phyloP scores from a whole-genome alignment of 2,329 filamentous ascomycete species.

The Fusarium nematophilum region DNA sequence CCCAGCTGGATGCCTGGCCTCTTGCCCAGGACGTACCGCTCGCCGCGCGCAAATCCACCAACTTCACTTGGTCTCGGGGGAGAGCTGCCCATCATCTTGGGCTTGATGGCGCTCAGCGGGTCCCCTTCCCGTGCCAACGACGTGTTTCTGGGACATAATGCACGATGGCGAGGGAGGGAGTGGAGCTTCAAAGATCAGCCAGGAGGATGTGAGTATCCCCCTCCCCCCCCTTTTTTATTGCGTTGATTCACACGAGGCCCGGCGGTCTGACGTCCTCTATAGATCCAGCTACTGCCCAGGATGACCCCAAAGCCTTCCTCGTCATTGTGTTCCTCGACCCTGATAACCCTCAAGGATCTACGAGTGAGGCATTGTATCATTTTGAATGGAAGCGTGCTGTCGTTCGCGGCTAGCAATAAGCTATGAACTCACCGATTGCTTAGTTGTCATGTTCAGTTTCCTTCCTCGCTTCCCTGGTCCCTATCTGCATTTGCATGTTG shows the following conservation, averaged over 20 bases:
- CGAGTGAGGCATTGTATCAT: slow-evolving; percentile 24
- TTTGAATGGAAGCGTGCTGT: slow-evolving; percentile 45
- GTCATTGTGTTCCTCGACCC: slow-evolving; percentile 49
- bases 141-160: slow-evolving; percentile 42
- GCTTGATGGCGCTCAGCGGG: slow-evolving; percentile 52
- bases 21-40: slow-evolving; percentile 48
- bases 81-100: slow-evolving; percentile 53
- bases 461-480: not conserved
- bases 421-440: too few species aligned
- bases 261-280: slow-evolving; percentile 10
- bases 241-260: too few species aligned
- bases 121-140: not conserved
- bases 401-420: too few species aligned
- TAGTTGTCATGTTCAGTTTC: slow-evolving; percentile 4
- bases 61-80: slow-evolving; percentile 51
- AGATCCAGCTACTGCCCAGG: slow-evolving; percentile 41
- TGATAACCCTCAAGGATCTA: slow-evolving; percentile 44
- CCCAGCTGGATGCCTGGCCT: slow-evolving; percentile 55
- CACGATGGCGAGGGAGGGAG: slow-evolving; percentile 39
- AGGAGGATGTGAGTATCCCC: slow-evolving; percentile 42
- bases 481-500: not conserved
- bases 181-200: slow-evolving; percentile 41
- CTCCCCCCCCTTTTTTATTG: not conserved
- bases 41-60: slow-evolving; percentile 9
- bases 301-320: slow-evolving; percentile 49